Evolutionary conservation across 1,139 yeast species (phyloP).

Genomic region (Debaryomyces psychrophilus): DNA sequence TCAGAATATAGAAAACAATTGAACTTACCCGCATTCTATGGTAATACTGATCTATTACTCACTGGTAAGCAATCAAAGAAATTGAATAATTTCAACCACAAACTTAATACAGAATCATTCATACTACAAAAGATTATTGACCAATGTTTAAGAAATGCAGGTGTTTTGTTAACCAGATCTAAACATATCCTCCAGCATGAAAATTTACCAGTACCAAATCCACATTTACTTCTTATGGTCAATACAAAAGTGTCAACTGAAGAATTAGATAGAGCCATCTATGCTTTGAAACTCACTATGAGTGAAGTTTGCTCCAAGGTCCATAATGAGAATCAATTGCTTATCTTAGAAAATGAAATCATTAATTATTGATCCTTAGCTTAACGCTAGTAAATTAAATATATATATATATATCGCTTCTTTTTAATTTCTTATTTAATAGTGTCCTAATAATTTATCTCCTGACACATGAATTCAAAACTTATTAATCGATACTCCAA

Average conservation of each 20-base stretch:
- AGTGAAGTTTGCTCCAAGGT: constrained; percentile 22
- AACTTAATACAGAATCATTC: constrained; percentile 61
- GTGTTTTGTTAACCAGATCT: constrained; percentile 69
- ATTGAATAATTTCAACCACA: constrained; percentile 40
- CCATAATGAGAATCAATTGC: constrained; percentile 21
- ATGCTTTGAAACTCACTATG: constrained; percentile 22
- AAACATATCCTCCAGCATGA: constrained; percentile 76
- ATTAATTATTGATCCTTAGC: constrained; percentile 13
- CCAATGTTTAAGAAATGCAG: constrained; percentile 47
- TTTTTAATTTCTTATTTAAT: neutral
- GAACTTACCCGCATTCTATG: constrained; percentile 52
- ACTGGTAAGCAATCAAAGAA: constrained; percentile 43
- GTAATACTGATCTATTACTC: constrained; percentile 40
- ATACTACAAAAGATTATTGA: constrained; percentile 68
- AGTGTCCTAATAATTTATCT: constrained; percentile 6
- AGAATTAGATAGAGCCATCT: constrained; percentile 47
- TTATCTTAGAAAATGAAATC: constrained; percentile 25
- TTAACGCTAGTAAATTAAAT: neutral
- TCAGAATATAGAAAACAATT: constrained; percentile 45
- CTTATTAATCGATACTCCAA: neutral
- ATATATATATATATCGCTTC: constrained; percentile 2
- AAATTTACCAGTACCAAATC: constrained; percentile 67
- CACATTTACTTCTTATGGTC: constrained; percentile 66
- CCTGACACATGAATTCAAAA: constrained; percentile 3
- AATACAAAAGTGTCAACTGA: constrained; percentile 54